Base-by-base conservation (phyloP, 352 stramenopile genomes). In the Globisporangium parvum region DNA sequence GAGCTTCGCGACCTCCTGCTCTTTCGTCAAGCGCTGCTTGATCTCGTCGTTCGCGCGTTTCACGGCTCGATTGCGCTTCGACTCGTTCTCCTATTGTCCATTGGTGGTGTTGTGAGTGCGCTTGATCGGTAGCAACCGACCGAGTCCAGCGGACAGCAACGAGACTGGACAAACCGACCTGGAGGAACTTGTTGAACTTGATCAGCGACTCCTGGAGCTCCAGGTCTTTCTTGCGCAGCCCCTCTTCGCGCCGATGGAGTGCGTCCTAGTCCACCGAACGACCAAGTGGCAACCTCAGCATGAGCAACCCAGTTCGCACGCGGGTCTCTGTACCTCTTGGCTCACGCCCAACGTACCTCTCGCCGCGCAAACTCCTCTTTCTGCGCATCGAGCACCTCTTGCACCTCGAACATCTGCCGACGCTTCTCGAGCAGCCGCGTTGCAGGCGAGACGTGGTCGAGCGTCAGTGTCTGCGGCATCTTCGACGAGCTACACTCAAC, bases 111-210 rank as follows among this genome's bases (percentile, higher is more conserved):
- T 45, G 33, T 20, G 33, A 21, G 12, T 31, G 23, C 10, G 21
- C 20, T 20, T n/a, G 8, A 76, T 40, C 50, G 66, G 67, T 14
- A 45, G 17, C 41, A 37, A 82, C 37, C 51, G 68, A 64, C 6
- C n/a, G 6, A 42, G 11, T 9, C 24, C 42, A 50, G n/a, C 28
- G 14, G 18, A 23, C 17, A 0, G 17, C 14, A 18, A 14, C 6
- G 15, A 51, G 47, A 40, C 5, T 2, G 10, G 23, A 24, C 33
- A 47, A 2, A 47, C 17, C 17, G n/a, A 74, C 67, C 23, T 63
- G 51, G 12, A 95, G 71, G 62, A 96, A 96, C 59, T 98, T 98
- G 76, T 98, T 98, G 73, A 98, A 98, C 67, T 98, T 97, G 71
- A 98, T 98, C 37, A 98, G 78, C 23, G 87, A 97, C 51, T 98